phyloP scores from a whole-genome alignment of 208 protist genomes.

The Leishmania tropica region DNA sequence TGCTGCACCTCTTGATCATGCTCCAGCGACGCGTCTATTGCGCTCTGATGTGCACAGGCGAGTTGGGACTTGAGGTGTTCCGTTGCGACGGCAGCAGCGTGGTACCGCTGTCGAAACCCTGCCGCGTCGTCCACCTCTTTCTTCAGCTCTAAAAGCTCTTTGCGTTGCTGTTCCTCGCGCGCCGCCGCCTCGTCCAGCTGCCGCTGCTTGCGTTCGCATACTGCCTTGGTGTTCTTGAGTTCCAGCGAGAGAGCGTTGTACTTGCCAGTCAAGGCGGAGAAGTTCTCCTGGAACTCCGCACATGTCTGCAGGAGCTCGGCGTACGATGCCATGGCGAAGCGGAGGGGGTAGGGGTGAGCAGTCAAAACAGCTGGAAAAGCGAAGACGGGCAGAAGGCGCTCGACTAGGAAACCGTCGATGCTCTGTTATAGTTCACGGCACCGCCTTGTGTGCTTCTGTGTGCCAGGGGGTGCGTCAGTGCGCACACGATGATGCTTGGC shows the following conservation, averaged over 20 bases:
- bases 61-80: conserved; percentile 70
- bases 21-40: conserved; percentile 51
- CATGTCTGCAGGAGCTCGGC: conserved; percentile 77
- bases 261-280: conserved; percentile 69
- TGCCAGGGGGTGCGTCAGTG: not conserved
- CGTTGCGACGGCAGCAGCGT: conserved; percentile 37
- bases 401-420: not conserved
- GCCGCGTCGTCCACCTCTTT: conserved; percentile 46
- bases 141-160: conserved; percentile 39
- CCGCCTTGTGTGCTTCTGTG: not conserved
- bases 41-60: conserved; percentile 44
- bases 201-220: conserved; percentile 28
- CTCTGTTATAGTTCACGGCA: not conserved
- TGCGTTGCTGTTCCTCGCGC: conserved; percentile 48
- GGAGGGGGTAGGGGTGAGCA: not conserved
- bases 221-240: conserved; percentile 42
- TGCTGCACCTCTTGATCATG: conserved; percentile 75
- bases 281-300: conserved; percentile 85
- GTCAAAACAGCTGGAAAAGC: conserved; percentile 15
- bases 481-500: not conserved
- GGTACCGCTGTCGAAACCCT: conserved; percentile 53
- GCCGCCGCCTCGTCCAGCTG: conserved; percentile 39
- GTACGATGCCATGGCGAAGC: conserved; percentile 58
- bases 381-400: not conserved
- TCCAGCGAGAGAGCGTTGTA: conserved; percentile 60